These are phyloP conservation scores for Entrophospora sp. DNA, from an alignment of 192 early-diverging fungal genomes.

Conservation along the genomic window DNA sequence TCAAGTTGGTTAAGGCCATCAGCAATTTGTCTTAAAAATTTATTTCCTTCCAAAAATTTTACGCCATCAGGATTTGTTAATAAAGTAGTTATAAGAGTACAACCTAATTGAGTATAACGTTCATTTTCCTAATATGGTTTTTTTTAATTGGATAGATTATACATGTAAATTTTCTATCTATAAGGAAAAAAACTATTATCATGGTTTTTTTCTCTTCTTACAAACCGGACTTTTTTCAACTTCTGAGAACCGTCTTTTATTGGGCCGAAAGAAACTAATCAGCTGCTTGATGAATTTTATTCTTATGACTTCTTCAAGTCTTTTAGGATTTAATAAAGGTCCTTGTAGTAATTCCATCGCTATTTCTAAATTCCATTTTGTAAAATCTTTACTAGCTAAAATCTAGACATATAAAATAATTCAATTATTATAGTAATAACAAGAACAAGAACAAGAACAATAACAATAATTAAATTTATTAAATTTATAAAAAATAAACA, in stretches of 20 bases:
- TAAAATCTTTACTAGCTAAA: conserved; percentile 58
- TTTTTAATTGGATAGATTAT: no score
- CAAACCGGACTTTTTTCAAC: neutral
- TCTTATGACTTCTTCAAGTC: conserved; percentile 67
- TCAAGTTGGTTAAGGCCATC: conserved; percentile 69
- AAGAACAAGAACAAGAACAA: no score
- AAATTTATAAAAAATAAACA: no score
- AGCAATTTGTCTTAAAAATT: conserved; percentile 59
- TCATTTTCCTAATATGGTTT: conserved; percentile 21
- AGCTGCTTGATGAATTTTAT: conserved; percentile 67
- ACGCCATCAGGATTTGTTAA: conserved; percentile 55
- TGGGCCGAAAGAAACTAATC: conserved; percentile 64
- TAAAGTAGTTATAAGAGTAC: conserved; percentile 58
- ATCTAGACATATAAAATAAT: no score
- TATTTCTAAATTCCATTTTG: conserved; percentile 73
- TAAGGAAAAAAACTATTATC: no score
- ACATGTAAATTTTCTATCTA: no score
- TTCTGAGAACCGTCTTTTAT: conserved; percentile 62
- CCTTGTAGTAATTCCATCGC: conserved; percentile 70
- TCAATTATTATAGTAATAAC: no score
- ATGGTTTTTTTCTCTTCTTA: neutral
- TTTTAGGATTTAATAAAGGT: conserved; percentile 58
- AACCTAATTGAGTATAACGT: conserved; percentile 54
- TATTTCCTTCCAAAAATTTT: conserved; percentile 59
- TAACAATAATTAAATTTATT: no score